Base-by-base conservation (phyloP, 371 early-diverging fungal genomes). In the Rhizopus microsporus region DNA sequence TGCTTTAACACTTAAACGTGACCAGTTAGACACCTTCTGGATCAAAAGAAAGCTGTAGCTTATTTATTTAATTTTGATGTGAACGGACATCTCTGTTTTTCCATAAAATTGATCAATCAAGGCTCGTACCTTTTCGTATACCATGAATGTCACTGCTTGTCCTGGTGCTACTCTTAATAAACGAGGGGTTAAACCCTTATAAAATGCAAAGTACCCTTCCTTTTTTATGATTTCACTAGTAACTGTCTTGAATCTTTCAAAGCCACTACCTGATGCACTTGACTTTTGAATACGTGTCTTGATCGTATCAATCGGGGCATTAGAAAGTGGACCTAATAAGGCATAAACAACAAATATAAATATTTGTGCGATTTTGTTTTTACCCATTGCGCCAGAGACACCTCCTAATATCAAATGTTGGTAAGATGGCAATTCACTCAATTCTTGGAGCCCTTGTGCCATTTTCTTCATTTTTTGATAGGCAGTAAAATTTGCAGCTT, bases 291-390 rank as follows among this genome's bases (percentile, higher is more conserved):
- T 93, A 76, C 98, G 92, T 4, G 98, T 98, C 83, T 98, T 98
- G 73, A 98, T 94, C 39, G 96, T 97, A 77, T 98, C 98, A 57
- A 98, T 96, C 33, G 98, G 98, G 33, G 94, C 95, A 74, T 98
- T 98, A 56, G 91, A 93, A 12, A 97, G 77, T 4, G 98, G 98
- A 30, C 98, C 77, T 75, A 50, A 23, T 23, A 23, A 23, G 23
- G 23, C 23, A 38, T 43, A 50, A 51, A 57, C 35, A 50, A 51
- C 43, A 43, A 33, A 15, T 5, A 39, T 17, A 4, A 30, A 50
- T 12, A 29, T 10, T 9, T 23, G 17, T 32, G 12, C 17, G 29
- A 42, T 47, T 54, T 35, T 54, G 43, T 47, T 23, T 47, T 63
- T 72, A 75, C 76, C 93, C 93, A 93, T 93, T 8, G 97, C 98